Conservation (phyloP, 768 basidiomycete genomes). For the Termitomyces sp. region DNA sequence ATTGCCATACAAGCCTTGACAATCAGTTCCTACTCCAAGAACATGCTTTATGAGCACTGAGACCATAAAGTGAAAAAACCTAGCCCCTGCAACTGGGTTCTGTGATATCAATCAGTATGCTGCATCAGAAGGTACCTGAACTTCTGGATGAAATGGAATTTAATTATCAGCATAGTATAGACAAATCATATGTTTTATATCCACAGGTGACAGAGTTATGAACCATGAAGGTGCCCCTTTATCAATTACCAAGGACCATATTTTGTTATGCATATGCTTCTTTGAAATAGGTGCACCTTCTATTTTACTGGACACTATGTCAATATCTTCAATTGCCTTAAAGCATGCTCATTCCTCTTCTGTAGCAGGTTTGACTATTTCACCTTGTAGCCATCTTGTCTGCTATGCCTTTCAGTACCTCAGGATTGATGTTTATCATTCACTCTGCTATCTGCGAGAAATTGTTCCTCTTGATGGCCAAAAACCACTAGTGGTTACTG, state of each 20-base stretch:
- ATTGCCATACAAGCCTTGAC: neutral
- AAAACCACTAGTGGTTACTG: conserved; percentile 24
- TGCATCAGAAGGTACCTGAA: neutral
- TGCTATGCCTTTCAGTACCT: neutral
- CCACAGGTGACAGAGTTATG: neutral
- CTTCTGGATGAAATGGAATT: neutral
- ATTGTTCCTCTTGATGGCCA: conserved; percentile 17
- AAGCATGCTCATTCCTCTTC: conserved; percentile 35
- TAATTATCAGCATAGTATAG: neutral
- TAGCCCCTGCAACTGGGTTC: neutral
- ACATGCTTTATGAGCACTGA: neutral
- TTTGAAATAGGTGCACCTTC: conserved; percentile 27
- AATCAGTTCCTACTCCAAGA: neutral
- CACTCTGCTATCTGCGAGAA: conserved; percentile 24
- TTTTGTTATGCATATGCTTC: conserved; percentile 28
- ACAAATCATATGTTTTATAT: neutral
- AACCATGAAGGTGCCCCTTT: neutral
- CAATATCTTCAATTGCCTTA: conserved; percentile 31
- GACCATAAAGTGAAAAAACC: neutral
- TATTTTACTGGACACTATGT: conserved; percentile 32
- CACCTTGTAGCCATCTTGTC: conserved; percentile 8
- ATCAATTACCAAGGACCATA: neutral
- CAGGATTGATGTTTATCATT: no score
- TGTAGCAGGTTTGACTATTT: conserved; percentile 21
- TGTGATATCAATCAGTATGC: neutral